Base-by-base conservation (phyloP, 2,329 filamentous ascomycete species). In the Epichloe elymi region DNA sequence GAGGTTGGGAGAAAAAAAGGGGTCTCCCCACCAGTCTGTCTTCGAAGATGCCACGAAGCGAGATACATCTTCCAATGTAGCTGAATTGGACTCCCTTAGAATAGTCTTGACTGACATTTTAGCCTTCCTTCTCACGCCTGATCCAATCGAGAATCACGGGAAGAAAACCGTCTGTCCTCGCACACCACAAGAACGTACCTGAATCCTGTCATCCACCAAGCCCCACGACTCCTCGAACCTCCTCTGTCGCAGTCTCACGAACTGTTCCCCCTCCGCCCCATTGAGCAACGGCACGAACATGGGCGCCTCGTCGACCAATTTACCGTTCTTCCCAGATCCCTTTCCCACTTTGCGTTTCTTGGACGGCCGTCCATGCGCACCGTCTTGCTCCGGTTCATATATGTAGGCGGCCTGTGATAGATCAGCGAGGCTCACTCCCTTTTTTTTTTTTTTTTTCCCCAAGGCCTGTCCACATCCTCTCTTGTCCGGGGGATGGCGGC, bases 181-280 rank as follows among this genome's bases (percentile, higher is more conserved):
- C 5, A 43, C 12, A 35, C 11, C n/a, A 3, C 10, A 36, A 45
- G 19, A 7, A 20, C 51, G 23, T 52, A 68, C 67, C 62, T 83
- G 75, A 48, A 90, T 83, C 26, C 78, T 75, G 44, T 67, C 63
- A 54, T 88, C 77, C 57, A 87, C 78, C 39, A 72, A 67, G 2
- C 70, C 66, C 88, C 88, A 93, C 47, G 79, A 70, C 49, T 73
- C 66, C 48, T 79, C 68, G 63, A 82, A 91, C 3, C 79, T 69
- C 44, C 72, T 66, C 61, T 81, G 73, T 20, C 87, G 75, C 48
- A 80, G 65, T 7, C 63, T 63, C 20, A 76, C 71, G 50, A 70
- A 73, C 35, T 70, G 69, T 2, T 69, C 58, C 43, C 63, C 67
- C 64, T 85, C 82, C 0, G 65, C 61, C 3, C 78, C 79, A 52